Conservation (phyloP, 2,329 filamentous ascomycete species). For the Fusarium transvaalense region DNA sequence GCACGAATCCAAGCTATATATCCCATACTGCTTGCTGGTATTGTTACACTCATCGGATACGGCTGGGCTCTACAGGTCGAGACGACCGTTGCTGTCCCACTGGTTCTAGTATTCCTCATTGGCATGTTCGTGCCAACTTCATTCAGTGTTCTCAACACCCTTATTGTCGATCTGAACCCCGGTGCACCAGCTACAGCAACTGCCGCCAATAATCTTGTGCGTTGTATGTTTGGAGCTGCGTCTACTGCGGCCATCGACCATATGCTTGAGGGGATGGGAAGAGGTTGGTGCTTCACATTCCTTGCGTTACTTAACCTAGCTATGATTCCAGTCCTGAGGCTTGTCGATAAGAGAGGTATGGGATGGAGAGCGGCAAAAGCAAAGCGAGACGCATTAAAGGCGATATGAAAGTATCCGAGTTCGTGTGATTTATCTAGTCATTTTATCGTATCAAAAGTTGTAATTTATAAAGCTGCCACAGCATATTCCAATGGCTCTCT, state of each 20-base stretch:
- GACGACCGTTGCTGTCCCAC: slow-evolving; percentile 65
- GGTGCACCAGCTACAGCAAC: slow-evolving; percentile 71
- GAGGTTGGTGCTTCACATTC: slow-evolving; percentile 73
- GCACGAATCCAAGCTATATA: slow-evolving; percentile 67
- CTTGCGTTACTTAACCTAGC: slow-evolving; percentile 64
- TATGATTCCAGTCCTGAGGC: slow-evolving; percentile 62
- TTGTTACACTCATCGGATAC: slow-evolving; percentile 66
- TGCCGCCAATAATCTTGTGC: slow-evolving; percentile 72
- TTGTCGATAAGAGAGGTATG: slow-evolving; percentile 63
- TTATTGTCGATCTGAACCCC: slow-evolving; percentile 74
- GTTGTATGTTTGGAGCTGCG: slow-evolving; percentile 71
- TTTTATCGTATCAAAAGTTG: slow-evolving; percentile 18
- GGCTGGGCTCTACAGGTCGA: slow-evolving; percentile 68
- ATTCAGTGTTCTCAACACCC: slow-evolving; percentile 72
- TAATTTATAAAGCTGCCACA: slow-evolving; percentile 68
- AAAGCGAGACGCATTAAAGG: slow-evolving; percentile 51
- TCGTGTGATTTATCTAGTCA: slow-evolving; percentile 9
- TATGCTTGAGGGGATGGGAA: slow-evolving; percentile 68
- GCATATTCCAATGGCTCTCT: slow-evolving; percentile 76
- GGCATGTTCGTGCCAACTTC: slow-evolving; percentile 70
- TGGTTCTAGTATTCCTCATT: slow-evolving; percentile 69
- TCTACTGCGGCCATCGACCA: slow-evolving; percentile 70
- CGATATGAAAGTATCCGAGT: neutral
- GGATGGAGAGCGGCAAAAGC: slow-evolving; percentile 65
- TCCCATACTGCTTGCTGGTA: slow-evolving; percentile 66